A percentile compares a stretch with the other conserved stretches of the same genome.
Evolutionary conservation across 2,329 filamentous ascomycete genomes (phyloP).

Genomic region (Phoma sp.): DNA sequence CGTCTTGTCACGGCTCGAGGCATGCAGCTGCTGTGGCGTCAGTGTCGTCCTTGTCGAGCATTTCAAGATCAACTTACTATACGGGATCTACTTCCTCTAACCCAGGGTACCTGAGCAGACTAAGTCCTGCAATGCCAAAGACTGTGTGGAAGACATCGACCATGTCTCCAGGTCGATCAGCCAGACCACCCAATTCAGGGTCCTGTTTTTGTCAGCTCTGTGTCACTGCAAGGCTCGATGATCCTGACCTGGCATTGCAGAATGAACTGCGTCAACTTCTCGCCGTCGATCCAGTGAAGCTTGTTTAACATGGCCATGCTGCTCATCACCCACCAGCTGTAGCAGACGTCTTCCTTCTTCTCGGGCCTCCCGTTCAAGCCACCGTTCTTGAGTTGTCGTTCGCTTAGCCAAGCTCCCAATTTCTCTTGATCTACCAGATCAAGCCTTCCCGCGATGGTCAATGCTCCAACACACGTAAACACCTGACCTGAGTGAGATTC

Average conservation of each 20-base stretch:
- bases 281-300: conserved; percentile 90
- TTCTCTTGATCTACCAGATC: conserved; percentile 84
- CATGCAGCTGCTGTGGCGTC: conserved; percentile 46
- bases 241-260: conserved; percentile 74
- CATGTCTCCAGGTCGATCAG: conserved; percentile 91
- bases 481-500: conserved; percentile 97
- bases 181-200: conserved; percentile 79
- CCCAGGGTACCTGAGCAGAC: conserved; percentile 78
- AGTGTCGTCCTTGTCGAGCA: conserved; percentile 4
- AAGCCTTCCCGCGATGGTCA: conserved; percentile 82
- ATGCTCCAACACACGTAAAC: conserved; percentile 88
- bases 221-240: background rate
- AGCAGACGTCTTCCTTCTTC: conserved; percentile 96
- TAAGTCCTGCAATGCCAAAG: conserved; percentile 88
- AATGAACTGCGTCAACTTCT: conserved; percentile 82
- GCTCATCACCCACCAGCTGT: conserved; percentile 98
- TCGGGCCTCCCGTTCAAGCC: conserved; percentile 94
- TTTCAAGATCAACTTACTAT: conserved; percentile 67
- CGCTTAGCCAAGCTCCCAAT: conserved; percentile 88
- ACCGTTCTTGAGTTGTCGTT: conserved; percentile 85
- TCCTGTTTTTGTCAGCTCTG: conserved; percentile 60
- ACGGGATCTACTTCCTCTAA: conserved; percentile 84
- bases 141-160: conserved; percentile 97
- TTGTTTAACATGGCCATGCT: conserved; percentile 88
- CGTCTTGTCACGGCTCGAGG: conserved; percentile 48